Base-by-base conservation (phyloP, 306 rosid genomes). In the Pterocarpus santalinus region DNA sequence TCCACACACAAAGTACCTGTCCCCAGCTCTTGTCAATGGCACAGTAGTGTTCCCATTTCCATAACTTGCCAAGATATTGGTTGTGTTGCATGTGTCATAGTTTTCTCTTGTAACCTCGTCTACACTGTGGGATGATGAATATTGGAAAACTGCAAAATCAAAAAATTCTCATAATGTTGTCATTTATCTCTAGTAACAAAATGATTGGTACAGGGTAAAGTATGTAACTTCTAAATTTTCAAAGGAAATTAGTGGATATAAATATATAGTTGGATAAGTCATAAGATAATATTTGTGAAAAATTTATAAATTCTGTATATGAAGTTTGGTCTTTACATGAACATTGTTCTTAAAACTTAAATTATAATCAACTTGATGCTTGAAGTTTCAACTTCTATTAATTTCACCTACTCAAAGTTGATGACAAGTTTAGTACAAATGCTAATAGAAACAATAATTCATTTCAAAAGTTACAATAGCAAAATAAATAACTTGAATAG, bases 21-120 rank as follows among this genome's bases (percentile, higher is more conserved):
- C 90, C 11, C 99, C 99, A 0, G 88, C 90, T 77, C 55, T 75
- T 30, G 95, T 75, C 78, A 95, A 74, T 8, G 94, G 81, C 58
- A 95, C 85, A 0, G 97, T 88, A 5, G 96, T 85, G 91, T 91
- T 95, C 6, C 97, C 98, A 10, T 85, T 86, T 14, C 89, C 75
- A 17, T 81, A 88, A 56, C 84, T 56, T 12, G 65, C 58, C 65
- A 95, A 9, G 14, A 77, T 52, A 8, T 89, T 87, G 53, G 83
- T 83, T n/a, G 97, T 93, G 84, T 93, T 89, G 93, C 99, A 95
- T 13, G 65, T 79, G 7, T 85, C 34, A 63, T 43, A 95, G 75
- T 80, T 85, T 55, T 88, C 81, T 88, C 71, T 80, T 7, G 91
- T 88, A 72, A 91, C 98, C 62, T 95, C 92, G 1, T 85, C 81